Evolutionary conservation across 164 flowering plant species (phyloP), one percentile per base, ranked within the genome.

Genomic region (Aristolochia contorta): DNA sequence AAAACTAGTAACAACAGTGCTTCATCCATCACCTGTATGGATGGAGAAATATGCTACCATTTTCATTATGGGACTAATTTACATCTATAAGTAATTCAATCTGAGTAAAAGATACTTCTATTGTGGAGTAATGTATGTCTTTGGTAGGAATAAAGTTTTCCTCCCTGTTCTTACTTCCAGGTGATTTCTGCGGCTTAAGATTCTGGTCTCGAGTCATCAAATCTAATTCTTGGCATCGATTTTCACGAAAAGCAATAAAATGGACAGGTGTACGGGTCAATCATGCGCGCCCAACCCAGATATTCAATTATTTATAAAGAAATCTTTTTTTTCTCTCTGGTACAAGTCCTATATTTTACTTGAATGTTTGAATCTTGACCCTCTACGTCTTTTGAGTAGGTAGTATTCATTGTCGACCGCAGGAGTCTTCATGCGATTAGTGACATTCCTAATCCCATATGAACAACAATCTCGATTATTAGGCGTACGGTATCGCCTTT

Each of bases 241-340:
- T 91, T 91, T 71, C n/a, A 91, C 97, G 48, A 86, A 91, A 72
- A 91, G 97, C 76, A 91, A 91, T 61, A 96, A 91, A n/a, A 58
- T 91, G 97, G 97, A 79, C 84, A 68, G 97, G 96, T 51, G 46
- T 56, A 19, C 8, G n/a, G 64, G 57, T 27, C 27, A 32, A 53
- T 59, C 20, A 0, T 49, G 54, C 13, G 47, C 16, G 12, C 16
- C 13, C 15, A 10, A 13, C 57, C 4, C 23, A 37, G 25, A 16
- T n/a, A 2, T 27, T 56, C n/a, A 12, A 3, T 56, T 23, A 15
- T 49, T 12, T 15, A 22, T 16, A n/a, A n/a, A 1, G 18, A 9
- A 30, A 18, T 57, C 8, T n/a, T 14, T 24, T 21, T 20, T 64
- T 19, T n/a, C 21, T 16, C 12, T 16, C n/a, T 46, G 12, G 15